Base-by-base conservation (phyloP, 306 rosid genomes). In the Vigna radiata region DNA sequence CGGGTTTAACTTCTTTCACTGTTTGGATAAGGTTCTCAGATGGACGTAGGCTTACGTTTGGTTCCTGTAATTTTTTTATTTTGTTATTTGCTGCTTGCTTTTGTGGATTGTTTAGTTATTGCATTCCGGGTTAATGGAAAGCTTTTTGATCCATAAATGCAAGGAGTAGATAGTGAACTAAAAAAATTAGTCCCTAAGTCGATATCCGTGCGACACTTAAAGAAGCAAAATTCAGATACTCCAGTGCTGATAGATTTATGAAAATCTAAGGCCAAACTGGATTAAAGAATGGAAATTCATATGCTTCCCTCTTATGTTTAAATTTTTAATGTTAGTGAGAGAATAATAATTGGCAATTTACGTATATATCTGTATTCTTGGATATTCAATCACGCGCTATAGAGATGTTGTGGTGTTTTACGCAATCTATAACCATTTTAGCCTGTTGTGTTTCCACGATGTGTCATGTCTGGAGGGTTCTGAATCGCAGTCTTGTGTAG, bases 1-100 rank as follows among this genome's bases (percentile, higher is more conserved):
- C 44, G 78, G 54, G 69, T 74, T 79, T 16, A 54, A 59, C 58
- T 4, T 33, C 50, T 4, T 33, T 33, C 37, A 33, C 6, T 33
- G 37, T 33, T 33, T 33, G 37, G 7, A 33, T 33, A 33, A 4
- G 37, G 7, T 33, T 33, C 37, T 33, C 37, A 33, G 37, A 33
- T 5, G 36, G 36, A 31, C 7, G 37, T 33, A 33, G 21, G 21
- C 17, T 11, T 43, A 14, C 8, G 23, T 6, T 27, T 29, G 19
- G 16, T 60, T 59, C 18, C 29, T 56, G 33, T 53, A 36, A 19
- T 54, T 4, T 0, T 55, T 55, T 55, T 0, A 10, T 6, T 21
- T 56, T 58, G 39, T 27, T 25, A 58, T 25, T 58, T 5, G 17
- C 39, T 25, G 39, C 16, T 13, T 58, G 37, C 17, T 25, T 12